These are phyloP conservation scores for Kuraishia capsulata DNA, from an alignment of 805 yeast species.

Conservation along the genomic window DNA sequence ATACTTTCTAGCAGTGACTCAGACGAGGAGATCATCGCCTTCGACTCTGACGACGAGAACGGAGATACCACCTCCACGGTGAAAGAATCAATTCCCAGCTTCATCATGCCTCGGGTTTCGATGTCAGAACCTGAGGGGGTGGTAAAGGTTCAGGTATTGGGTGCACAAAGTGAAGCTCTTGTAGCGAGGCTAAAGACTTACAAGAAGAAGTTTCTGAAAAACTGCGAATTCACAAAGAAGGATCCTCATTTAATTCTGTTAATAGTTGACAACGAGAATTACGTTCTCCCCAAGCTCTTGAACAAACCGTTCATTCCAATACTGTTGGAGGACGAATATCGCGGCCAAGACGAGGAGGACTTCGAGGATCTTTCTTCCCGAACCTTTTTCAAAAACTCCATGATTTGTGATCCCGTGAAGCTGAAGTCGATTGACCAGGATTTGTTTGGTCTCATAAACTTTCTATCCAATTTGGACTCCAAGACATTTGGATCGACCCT, in stretches of 20 bases:
- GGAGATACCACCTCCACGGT: constrained; percentile 14
- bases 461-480: constrained; percentile 9
- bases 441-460: constrained; percentile 21
- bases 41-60: constrained; percentile 4
- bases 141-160: constrained; percentile 18
- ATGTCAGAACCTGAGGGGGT: constrained; percentile 8
- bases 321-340: constrained; percentile 8
- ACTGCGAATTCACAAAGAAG: constrained; percentile 14
- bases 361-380: constrained; percentile 2
- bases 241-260: constrained; percentile 18
- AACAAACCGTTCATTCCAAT: constrained; percentile 22
- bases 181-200: constrained; percentile 15
- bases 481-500: neutral
- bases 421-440: constrained; percentile 19
- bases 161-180: constrained; percentile 11
- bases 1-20: constrained; percentile 19
- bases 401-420: constrained; percentile 23
- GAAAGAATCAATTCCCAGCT: constrained; percentile 17
- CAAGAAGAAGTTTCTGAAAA: constrained; percentile 16
- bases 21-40: constrained; percentile 6
- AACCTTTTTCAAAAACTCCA: constrained; percentile 6
- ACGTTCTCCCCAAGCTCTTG: constrained; percentile 16
- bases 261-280: constrained; percentile 18
- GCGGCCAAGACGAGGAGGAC: constrained; percentile 1
- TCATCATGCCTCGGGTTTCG: constrained; percentile 28